Conservation (phyloP, 371 early-diverging fungal genomes). For the Paraphysoderma sedebokerense region DNA sequence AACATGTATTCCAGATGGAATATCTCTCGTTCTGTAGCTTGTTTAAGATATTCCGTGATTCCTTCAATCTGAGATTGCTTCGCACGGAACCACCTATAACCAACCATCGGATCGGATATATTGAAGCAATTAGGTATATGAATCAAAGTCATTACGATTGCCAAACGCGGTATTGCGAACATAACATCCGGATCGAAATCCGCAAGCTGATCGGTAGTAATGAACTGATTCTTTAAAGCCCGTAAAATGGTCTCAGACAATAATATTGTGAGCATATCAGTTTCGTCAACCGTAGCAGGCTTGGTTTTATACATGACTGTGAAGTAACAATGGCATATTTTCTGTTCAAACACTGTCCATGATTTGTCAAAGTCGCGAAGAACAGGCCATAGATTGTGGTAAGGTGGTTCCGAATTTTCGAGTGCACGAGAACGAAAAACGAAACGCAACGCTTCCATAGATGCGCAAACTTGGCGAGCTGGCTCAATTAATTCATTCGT, state of each 20-base stretch:
- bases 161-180: constrained; percentile 28
- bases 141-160: constrained; percentile 23
- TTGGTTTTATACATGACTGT: constrained; percentile 11
- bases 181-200: constrained; percentile 29
- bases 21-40: too few species aligned
- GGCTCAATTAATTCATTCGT: constrained; percentile 22
- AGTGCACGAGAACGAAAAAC: constrained; percentile 15
- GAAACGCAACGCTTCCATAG: constrained; percentile 25
- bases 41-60: too few species aligned
- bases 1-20: too few species aligned
- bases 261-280: constrained; percentile 29
- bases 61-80: too few species aligned
- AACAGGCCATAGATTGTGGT: constrained; percentile 14
- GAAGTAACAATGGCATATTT: constrained; percentile 40
- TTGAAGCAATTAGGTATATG: constrained; percentile 21
- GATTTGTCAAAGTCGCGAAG: constrained; percentile 33
- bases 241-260: constrained; percentile 32
- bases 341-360: constrained; percentile 38
- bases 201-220: constrained; percentile 19
- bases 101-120: too few species aligned
- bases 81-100: too few species aligned
- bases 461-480: constrained; percentile 23
- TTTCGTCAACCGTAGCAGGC: constrained; percentile 13
- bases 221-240: constrained; percentile 5
- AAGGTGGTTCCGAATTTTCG: constrained; percentile 2